Percentiles rank a stretch among this genome's conserved stretches.
Evolutionary conservation across 495 filamentous ascomycete genomes (phyloP).

Genomic region (Tuber microsphaerosporum): DNA sequence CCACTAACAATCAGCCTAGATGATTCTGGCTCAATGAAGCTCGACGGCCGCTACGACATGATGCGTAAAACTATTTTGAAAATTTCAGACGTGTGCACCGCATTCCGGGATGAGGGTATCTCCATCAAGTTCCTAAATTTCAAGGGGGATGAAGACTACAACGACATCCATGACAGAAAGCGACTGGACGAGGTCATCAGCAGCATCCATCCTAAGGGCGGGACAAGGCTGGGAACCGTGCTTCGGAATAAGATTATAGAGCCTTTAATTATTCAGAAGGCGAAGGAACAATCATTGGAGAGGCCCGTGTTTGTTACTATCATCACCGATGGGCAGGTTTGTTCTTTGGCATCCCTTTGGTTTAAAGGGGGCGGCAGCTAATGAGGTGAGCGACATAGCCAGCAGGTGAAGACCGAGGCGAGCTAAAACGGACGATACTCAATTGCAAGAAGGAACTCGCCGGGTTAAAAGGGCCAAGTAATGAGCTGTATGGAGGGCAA

Average conservation of each 20-base stretch:
- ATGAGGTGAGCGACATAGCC: slow-evolving; percentile 13
- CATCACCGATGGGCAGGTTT: slow-evolving; percentile 55
- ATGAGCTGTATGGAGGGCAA: background rate
- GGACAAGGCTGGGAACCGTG: slow-evolving; percentile 59
- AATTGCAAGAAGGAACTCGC: slow-evolving; percentile 12
- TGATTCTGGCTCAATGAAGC: slow-evolving; percentile 27
- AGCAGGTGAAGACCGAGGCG: background rate
- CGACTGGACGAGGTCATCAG: slow-evolving; percentile 4
- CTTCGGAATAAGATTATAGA: slow-evolving; percentile 56
- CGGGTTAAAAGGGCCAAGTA: background rate
- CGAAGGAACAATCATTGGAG: slow-evolving; percentile 47
- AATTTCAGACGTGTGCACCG: slow-evolving; percentile 14
- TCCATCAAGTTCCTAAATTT: slow-evolving; percentile 30
- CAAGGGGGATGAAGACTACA: slow-evolving; percentile 10
- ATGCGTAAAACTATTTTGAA: slow-evolving; percentile 4
- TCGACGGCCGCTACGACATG: background rate
- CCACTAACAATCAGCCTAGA: slow-evolving; percentile 16
- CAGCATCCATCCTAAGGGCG: slow-evolving; percentile 50
- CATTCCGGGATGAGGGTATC: slow-evolving; percentile 17
- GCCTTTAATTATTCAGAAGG: slow-evolving; percentile 51
- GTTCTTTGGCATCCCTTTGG: background rate
- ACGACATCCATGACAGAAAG: slow-evolving; percentile 10
- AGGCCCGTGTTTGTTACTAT: slow-evolving; percentile 62
- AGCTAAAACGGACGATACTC: slow-evolving; percentile 14
- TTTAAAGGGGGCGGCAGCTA: background rate